A percentile compares a stretch with the other conserved stretches of the same genome.
These are phyloP conservation scores for Neurospora sp. DNA, from an alignment of 495 filamentous ascomycete species.

Conservation along the genomic window DNA sequence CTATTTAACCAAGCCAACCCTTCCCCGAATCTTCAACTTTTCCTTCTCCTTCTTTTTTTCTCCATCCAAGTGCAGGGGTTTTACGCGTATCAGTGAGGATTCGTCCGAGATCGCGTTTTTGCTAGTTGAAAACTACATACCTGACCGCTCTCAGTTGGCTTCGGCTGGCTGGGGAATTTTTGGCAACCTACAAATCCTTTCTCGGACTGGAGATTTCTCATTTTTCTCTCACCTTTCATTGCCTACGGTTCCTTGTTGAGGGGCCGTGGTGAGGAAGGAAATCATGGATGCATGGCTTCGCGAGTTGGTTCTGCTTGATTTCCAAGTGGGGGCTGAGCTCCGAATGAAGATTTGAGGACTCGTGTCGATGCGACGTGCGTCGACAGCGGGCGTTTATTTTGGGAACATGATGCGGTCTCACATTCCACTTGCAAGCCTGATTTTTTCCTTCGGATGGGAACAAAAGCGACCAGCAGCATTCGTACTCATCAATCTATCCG, in stretches of 20 bases:
- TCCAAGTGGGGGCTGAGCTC: background rate
- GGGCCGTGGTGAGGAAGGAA: conserved; percentile 21
- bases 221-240: conserved; percentile 15
- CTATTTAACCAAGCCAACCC: conserved; percentile 8
- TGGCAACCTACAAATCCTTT: conserved; percentile 7
- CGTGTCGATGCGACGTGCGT: background rate
- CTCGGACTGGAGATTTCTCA: background rate
- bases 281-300: background rate
- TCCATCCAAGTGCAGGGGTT: conserved; percentile 35
- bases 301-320: background rate
- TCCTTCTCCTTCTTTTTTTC: conserved; percentile 12
- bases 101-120: conserved; percentile 47
- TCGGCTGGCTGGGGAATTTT: conserved; percentile 24
- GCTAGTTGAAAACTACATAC: conserved; percentile 49
- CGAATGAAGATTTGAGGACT: background rate
- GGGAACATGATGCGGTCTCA: background rate
- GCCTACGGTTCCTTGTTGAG: conserved; percentile 13
- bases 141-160: conserved; percentile 35
- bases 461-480: background rate
- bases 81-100: conserved; percentile 46
- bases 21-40: conserved; percentile 2
- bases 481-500: background rate
- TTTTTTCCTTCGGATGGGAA: background rate
- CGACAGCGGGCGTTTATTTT: background rate
- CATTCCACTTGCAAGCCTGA: background rate